A percentile compares a stretch with the other conserved stretches of the same genome.
Conservation (phyloP, 1,139 yeast species). For the Magnusiomyces tetraspermus region DNA sequence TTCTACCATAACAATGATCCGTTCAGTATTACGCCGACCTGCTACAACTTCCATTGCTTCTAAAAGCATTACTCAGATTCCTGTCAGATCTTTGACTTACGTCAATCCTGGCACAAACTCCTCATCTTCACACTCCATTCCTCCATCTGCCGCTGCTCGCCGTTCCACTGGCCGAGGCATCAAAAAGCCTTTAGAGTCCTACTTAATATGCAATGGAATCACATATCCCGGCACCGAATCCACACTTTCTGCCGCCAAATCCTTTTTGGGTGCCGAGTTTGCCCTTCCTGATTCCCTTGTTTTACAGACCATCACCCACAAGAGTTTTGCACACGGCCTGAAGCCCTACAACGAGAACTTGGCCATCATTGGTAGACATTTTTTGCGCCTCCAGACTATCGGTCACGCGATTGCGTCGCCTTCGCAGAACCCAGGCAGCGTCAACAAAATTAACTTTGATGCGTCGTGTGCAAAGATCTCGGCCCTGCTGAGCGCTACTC, state of each 20-base stretch:
- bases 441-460: slow-evolving; percentile 55
- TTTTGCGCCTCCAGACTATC: slow-evolving; percentile 52
- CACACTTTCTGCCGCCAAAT: slow-evolving; percentile 42
- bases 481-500: slow-evolving; percentile 27
- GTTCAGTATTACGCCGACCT: neutral
- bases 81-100: slow-evolving; percentile 30
- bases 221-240: slow-evolving; percentile 47
- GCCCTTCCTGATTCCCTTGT: slow-evolving; percentile 39
- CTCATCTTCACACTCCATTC: neutral
- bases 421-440: slow-evolving; percentile 32
- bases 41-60: slow-evolving; percentile 1
- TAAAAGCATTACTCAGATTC: neutral
- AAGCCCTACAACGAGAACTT: slow-evolving; percentile 84
- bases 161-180: slow-evolving; percentile 38
- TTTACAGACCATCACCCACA: slow-evolving; percentile 79
- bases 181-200: slow-evolving; percentile 63
- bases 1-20: neutral
- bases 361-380: slow-evolving; percentile 66
- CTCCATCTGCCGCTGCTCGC: neutral
- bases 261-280: slow-evolving; percentile 44
- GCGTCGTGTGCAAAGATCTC: slow-evolving; percentile 23
- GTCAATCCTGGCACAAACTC: slow-evolving; percentile 18
- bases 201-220: slow-evolving; percentile 50
- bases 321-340: slow-evolving; percentile 85
- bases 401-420: slow-evolving; percentile 39